Conservation (phyloP, 768 basidiomycete species). For the Mycena belliarum region DNA sequence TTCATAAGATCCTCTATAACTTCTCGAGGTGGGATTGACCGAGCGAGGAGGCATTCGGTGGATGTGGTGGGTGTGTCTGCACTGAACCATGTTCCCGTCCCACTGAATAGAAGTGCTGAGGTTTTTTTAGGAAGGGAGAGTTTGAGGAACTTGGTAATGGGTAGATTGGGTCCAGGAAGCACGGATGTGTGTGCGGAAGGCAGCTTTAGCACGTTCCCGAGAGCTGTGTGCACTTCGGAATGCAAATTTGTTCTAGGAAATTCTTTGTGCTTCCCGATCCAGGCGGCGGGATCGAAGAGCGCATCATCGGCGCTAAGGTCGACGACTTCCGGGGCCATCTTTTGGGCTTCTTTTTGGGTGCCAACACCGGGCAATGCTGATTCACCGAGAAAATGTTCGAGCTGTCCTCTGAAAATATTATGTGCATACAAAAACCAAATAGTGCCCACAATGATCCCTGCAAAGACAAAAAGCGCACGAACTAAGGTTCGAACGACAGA, state of each 20-base stretch:
- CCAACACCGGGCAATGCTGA: too few species aligned
- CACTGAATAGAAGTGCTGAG: neutral
- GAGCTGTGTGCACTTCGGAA: neutral
- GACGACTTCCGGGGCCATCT: too few species aligned
- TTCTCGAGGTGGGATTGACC: neutral
- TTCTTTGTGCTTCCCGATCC: neutral
- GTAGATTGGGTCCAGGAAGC: neutral
- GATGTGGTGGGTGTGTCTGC: neutral
- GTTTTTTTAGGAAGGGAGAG: neutral
- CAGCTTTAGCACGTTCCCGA: neutral
- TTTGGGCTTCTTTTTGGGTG: too few species aligned
- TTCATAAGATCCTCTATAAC: neutral
- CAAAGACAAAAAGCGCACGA: too few species aligned
- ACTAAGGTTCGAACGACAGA: too few species aligned
- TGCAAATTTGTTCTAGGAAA: neutral
- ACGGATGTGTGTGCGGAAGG: neutral
- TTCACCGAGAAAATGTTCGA: too few species aligned
- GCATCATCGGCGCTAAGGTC: neutral
- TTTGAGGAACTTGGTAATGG: neutral
- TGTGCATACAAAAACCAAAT: too few species aligned
- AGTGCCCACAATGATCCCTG: too few species aligned
- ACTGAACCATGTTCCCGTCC: neutral
- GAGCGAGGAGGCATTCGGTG: neutral
- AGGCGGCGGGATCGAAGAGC: neutral
- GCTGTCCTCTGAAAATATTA: too few species aligned